Conservation (phyloP, 2,329 filamentous ascomycete species). For the Phaeosphaeria sp. region DNA sequence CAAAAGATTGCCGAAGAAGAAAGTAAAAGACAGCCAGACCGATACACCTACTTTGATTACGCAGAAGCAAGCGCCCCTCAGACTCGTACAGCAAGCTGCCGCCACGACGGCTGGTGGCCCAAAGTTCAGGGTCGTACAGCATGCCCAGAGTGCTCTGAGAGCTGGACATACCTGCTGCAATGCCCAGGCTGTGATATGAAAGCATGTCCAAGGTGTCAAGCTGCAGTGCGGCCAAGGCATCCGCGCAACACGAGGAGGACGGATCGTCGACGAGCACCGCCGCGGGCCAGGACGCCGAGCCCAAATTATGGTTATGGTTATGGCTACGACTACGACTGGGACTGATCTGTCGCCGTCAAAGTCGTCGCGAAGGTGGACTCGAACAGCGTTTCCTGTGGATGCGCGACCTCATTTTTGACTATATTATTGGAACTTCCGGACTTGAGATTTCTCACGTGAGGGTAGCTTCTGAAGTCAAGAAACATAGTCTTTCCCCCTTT, state of each 20-base stretch:
- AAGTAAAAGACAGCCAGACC: not conserved
- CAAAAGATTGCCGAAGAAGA: constrained; percentile 2
- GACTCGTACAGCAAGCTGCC: constrained; percentile 7
- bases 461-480: too few species aligned
- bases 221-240: constrained; percentile 11
- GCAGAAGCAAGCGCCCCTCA: not conserved
- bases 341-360: too few species aligned
- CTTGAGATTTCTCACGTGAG: too few species aligned
- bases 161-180: constrained; percentile 21
- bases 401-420: too few species aligned
- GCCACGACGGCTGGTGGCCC: constrained; percentile 23
- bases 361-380: too few species aligned
- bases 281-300: not conserved
- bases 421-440: too few species aligned
- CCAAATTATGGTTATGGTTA: not conserved
- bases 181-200: constrained; percentile 19
- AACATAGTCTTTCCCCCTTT: too few species aligned
- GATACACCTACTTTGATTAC: not conserved
- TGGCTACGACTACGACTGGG: not conserved
- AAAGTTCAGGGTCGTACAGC: constrained; percentile 17
- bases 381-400: too few species aligned
- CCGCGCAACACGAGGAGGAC: not conserved
- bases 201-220: constrained; percentile 24
- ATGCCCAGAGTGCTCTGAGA: constrained; percentile 20
- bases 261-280: not conserved